Base-by-base conservation (phyloP, 2,329 filamentous ascomycete genomes). In the Cladosporium sp. region DNA sequence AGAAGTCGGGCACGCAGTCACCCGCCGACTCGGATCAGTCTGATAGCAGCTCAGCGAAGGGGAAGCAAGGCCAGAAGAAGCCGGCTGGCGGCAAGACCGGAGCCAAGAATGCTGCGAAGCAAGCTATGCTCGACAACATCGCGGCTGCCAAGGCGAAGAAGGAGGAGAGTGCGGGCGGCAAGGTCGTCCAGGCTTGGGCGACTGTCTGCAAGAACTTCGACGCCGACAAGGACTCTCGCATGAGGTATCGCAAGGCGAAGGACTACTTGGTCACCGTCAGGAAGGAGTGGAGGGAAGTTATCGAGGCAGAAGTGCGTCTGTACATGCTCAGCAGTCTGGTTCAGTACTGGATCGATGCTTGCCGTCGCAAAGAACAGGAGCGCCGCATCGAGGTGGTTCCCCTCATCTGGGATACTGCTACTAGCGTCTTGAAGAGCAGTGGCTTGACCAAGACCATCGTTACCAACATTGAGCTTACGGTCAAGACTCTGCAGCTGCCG, bases 251-350 rank as follows among this genome's bases (percentile, higher is more conserved):
- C 19, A 78, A 76, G 55, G 70, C 74, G 0, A 69, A 74, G 41
- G 73, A 74, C 37, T 79, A 80, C 56, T 62, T 82, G 4, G 58
- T 60, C 7, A 68, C 66, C 22, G 66, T 78, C 19, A 67, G 71
- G 4, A 63, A 68, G 31, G 60, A 70, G 14, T 71, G 70, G 59
- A 64, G 64, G 16, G 66, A 68, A 28, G 63, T 68, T 4, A 55
- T 78, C 33, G 70, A 72, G 45, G 67, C 72, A 0, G 75, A 78
- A 55, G 66, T 77, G 8, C 67, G 74, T 45, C 66, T 77, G 1
- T 80, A 76, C 59, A 72, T 77, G 58, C 63, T 80, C 37, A 75
- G 74, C 54, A 70, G 72, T 35, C 64, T 80, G 3, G 57, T 79
- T 9, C 65, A 67, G 28, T 74, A 77, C 68, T 80, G 77, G 76